Percentiles rank a stretch among this genome's conserved stretches.
phyloP scores from a whole-genome alignment of 176 grass and related monocot genomes.

The Oryza glaberrima region DNA sequence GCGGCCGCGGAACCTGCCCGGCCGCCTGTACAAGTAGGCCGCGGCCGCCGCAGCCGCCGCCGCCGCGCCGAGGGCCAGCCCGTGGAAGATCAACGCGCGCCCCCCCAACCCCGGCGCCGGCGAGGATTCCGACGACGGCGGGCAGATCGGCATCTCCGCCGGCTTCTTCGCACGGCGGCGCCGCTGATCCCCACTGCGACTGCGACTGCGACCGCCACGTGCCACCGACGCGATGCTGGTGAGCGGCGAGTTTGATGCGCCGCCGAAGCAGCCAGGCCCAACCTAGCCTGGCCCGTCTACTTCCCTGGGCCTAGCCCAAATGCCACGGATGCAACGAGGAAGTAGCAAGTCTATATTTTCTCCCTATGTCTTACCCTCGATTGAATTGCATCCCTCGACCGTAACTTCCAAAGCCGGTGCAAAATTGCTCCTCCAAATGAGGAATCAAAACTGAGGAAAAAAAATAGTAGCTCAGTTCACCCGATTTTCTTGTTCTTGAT shows the following conservation, averaged over 20 bases:
- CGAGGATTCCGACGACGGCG: slow-evolving; percentile 50
- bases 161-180: background rate
- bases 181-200: slow-evolving; percentile 8
- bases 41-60: slow-evolving; percentile 40
- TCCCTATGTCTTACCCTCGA: too few relatives aligned
- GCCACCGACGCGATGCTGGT: too few relatives aligned
- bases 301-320: background rate
- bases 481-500: background rate
- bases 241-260: background rate
- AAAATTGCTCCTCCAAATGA: too few relatives aligned
- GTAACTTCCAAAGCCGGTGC: too few relatives aligned
- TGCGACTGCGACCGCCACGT: too few relatives aligned
- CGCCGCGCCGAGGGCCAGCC: slow-evolving; percentile 51
- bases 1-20: slow-evolving; percentile 60
- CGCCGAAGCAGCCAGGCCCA: background rate
- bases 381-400: too few relatives aligned
- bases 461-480: too few relatives aligned
- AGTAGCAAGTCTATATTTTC: too few relatives aligned
- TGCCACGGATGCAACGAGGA: background rate
- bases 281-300: too few relatives aligned
- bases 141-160: slow-evolving; percentile 66
- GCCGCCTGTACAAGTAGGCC: slow-evolving; percentile 49
- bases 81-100: slow-evolving; percentile 58
- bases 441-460: too few relatives aligned
- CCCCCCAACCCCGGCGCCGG: slow-evolving; percentile 22